Evolutionary conservation across 1,284 basidiomycete genomes (phyloP).

Genomic region (Tilletiaria anomala): DNA sequence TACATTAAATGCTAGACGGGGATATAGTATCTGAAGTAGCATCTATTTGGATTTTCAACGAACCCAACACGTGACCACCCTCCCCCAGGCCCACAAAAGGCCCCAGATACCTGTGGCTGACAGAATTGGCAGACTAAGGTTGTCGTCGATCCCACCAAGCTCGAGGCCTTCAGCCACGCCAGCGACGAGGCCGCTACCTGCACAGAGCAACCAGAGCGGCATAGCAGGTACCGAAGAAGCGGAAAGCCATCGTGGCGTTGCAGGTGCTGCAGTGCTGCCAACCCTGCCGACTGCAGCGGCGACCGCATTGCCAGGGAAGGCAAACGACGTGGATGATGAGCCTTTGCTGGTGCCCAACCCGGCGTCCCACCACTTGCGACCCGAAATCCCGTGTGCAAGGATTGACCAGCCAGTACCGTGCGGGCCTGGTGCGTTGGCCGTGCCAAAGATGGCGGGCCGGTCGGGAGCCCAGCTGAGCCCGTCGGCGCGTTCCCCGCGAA

Average conservation of each 20-base stretch:
- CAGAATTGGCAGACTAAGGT: conserved; percentile 79
- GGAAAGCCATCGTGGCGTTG: no score
- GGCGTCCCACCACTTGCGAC: not conserved
- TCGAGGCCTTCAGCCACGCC: conserved; percentile 47
- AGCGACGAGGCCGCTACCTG: conserved; percentile 34
- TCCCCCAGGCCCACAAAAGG: conserved; percentile 25
- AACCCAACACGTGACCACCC: conserved; percentile 2
- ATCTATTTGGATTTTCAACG: no score
- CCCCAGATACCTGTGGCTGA: conserved; percentile 64
- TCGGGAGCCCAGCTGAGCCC: conserved; percentile 24
- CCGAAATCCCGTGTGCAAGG: conserved; percentile 11
- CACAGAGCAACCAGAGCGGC: conserved; percentile 21
- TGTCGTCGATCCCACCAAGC: conserved; percentile 76
- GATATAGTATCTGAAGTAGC: no score
- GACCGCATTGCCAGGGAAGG: not conserved
- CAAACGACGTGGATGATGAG: not conserved
- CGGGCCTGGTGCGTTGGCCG: conserved; percentile 3
- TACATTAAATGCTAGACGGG: no score
- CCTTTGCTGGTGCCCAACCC: not conserved
- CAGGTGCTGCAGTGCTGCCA: no score
- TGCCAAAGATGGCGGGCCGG: conserved; percentile 16
- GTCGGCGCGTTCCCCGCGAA: conserved; percentile 12
- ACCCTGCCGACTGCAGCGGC: not conserved
- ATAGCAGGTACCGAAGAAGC: conserved; percentile 18
- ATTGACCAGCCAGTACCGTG: conserved; percentile 22